Base-by-base conservation (phyloP, 805 yeast genomes). In the Candida broadrunensis region DNA sequence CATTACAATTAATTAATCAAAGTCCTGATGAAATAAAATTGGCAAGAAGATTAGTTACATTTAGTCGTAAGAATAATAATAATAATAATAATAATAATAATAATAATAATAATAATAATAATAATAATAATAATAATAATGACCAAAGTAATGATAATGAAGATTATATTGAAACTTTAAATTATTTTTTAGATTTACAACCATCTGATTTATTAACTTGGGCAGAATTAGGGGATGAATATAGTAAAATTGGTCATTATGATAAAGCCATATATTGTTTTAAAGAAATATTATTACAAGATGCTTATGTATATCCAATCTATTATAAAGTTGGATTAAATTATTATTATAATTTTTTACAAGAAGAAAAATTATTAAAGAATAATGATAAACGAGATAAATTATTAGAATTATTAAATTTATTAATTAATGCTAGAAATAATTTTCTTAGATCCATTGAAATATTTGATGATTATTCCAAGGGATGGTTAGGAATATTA, bases 181-280 rank as follows among this genome's bases (percentile, higher is more conserved):
- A 68, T 9, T 73, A 68, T 26, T 77, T 73, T 48, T 61, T 87
- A 38, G 83, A 81, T 40, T 63, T 73, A 37, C 80, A 77, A 50
- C 96, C 97, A 1, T 58, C 82, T 16, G 98, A 93, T 59, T 67
- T 77, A 2, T 81, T 84, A 47, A 67, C 85, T 2, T 88, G 95
- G 96, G 72, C 80, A 36, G 95, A 87, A 60, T 67, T 89, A 41
- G 84, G 81, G 3, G 78, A 79, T 27, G 67, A 75, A n/a, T 91
- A 91, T 56, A 61, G 61, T 18, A 57, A 65, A 12, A 45, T 73
- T 7, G 89, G 89, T 1, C 80, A 81, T 53, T 81, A 75, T 48
- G 83, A 78, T 26, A 80, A 81, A 50, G 83, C 93, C 0, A 72
- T 85, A 5, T 79, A 73, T 56, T 72, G 87, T 41, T 72, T 76